Evolutionary conservation across 495 filamentous ascomycete genomes (phyloP).

Genomic region (Glutinoglossum americanum): DNA sequence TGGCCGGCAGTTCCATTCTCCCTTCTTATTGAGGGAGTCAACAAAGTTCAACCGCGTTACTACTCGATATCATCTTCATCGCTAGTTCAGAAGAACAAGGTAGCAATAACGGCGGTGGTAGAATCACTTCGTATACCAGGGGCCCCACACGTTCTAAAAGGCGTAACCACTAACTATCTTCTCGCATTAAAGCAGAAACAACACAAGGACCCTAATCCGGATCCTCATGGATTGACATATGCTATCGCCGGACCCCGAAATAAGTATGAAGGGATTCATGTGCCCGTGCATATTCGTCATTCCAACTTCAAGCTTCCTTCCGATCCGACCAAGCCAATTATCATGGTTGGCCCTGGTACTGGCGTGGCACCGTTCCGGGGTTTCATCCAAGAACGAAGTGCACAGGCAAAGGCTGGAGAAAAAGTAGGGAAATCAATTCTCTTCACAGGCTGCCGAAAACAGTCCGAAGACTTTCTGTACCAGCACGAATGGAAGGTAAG

Average conservation of each 20-base stretch:
- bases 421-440: conserved; percentile 75
- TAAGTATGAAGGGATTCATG: conserved; percentile 90
- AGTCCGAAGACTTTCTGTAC: conserved; percentile 79
- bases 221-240: conserved; percentile 75
- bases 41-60: conserved; percentile 91
- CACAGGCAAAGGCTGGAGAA: conserved; percentile 56
- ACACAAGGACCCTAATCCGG: conserved; percentile 68
- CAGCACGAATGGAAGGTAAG: conserved; percentile 81
- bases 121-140: conserved; percentile 62
- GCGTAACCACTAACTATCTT: conserved; percentile 94
- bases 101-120: conserved; percentile 89
- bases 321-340: conserved; percentile 79
- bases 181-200: conserved; percentile 94
- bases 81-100: conserved; percentile 75
- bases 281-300: conserved; percentile 88
- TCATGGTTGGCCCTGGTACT: conserved; percentile 91
- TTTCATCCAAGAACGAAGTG: conserved; percentile 84
- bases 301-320: conserved; percentile 99
- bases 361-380: conserved; percentile 92
- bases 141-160: conserved; percentile 62
- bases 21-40: conserved; percentile 76
- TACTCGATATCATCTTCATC: conserved; percentile 99
- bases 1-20: conserved; percentile 86
- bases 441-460: conserved; percentile 85
- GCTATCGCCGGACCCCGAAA: conserved; percentile 78